Base-by-base conservation (phyloP, 306 rosid species). In the Cajanus cajan region DNA sequence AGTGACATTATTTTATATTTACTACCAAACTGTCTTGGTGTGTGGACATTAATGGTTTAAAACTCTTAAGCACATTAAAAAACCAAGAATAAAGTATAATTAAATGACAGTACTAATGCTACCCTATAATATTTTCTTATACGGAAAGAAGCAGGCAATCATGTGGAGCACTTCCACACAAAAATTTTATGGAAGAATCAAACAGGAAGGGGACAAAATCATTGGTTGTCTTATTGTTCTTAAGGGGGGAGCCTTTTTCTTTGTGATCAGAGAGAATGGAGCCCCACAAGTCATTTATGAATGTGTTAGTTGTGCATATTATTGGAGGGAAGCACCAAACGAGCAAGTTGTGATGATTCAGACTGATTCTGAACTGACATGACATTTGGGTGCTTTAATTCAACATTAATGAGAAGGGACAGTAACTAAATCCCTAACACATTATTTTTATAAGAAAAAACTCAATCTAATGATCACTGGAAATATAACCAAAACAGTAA, bases 271-370 rank as follows among this genome's bases (percentile, higher is more conserved):
- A 88, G 80, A 57, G 78, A 82, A 65, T 52, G 55, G 72, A 47
- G 87, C 34, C 73, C 91, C 87, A 73, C 83, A 78, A 9, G 64
- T 78, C 88, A 73, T 77, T 65, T 65, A 13, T 76, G 58, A 69
- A 41, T 57, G 68, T 63, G 50, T 55, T 51, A 44, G 55, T 82
- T 45, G 69, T 33, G 83, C 83, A 74, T 84, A 76, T 83, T 74
- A 85, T 83, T 85, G 84, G 72, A 55, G 79, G 74, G 74, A 77
- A 70, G 83, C 87, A 87, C 78, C 71, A 55, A 44, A 47, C 21
- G 69, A 78, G 44, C 72, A 90, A 84, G 69, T 80, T 80, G 83
- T 73, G 74, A 87, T 58, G 71, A 76, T 41, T 76, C 75, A 64
- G 16, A 70, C 39, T 68, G 79, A 45, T 80, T 83, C 78, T 68